A percentile compares a stretch with the other conserved stretches of the same genome.
phyloP scores from a whole-genome alignment of 2,329 filamentous ascomycete species.

The Colletotrichum tabaci region DNA sequence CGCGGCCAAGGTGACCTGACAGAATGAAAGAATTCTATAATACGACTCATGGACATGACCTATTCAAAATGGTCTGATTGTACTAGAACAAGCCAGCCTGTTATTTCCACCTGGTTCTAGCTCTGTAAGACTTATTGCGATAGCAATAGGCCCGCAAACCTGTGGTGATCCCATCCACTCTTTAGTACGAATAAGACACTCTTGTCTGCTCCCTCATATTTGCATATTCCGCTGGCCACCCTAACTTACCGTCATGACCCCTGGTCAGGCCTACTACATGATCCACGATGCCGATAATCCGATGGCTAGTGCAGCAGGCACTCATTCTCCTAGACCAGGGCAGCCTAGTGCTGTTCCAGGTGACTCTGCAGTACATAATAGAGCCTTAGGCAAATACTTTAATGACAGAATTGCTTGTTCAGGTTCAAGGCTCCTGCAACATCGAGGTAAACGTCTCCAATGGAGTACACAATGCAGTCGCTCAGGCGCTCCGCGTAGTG shows the following conservation, averaged over 20 bases:
- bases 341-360: too few relatives aligned
- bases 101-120: neutral
- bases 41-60: constrained; percentile 7
- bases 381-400: too few relatives aligned
- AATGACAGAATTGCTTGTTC: too few relatives aligned
- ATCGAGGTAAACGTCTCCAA: too few relatives aligned
- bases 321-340: too few relatives aligned
- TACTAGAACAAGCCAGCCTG: constrained; percentile 5
- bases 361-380: too few relatives aligned
- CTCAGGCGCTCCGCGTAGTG: too few relatives aligned
- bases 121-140: constrained; percentile 1
- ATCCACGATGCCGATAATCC: too few relatives aligned
- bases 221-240: constrained; percentile 3
- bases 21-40: neutral
- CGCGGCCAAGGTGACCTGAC: neutral
- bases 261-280: too few relatives aligned
- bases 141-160: neutral
- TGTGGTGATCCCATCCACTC: constrained; percentile 1
- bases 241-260: neutral
- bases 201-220: neutral
- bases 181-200: constrained; percentile 5
- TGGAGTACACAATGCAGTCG: too few relatives aligned
- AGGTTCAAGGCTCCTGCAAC: too few relatives aligned
- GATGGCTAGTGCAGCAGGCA: too few relatives aligned
- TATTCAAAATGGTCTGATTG: constrained; percentile 3